Evolutionary conservation across 768 basidiomycete genomes (phyloP), one percentile per base, ranked within the genome.

Genomic region (Leccinum longicurvipes): DNA sequence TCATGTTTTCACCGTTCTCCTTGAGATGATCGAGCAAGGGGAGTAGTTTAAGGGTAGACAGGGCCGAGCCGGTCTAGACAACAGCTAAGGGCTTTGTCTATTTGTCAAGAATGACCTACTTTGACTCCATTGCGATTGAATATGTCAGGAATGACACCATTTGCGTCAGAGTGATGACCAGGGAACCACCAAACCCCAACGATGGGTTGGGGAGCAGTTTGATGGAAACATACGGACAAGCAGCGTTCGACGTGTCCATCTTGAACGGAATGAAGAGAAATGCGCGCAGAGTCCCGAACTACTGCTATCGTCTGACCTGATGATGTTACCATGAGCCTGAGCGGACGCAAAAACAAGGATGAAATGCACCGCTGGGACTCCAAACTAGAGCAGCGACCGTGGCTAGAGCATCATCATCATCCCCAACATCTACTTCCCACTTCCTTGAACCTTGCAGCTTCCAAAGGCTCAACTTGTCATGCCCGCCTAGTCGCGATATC

Each of bases 381-480:
- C 91, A 93, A 12, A 82, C 81, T 29, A 93, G 64, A 46, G 75
- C 83, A 42, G 80, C 75, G 27, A 89, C 79, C 52, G 80, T 77
- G 41, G 73, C 75, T 27, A 69, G 70, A 50, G 72, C 66, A 57
- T 80, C 76, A 36, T 76, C 73, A 41, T 76, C 73, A 32, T 67
- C 60, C 28, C 80, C 82, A n/a, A 87, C 76, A 61, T 86, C 85
- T 34, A 89, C 77, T 64, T 93, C 90, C 91, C 91, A 93, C 59
- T 86, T 84, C 70, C 84, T 91, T 7, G 82, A 73, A 17, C 91
- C 89, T 60, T 87, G 84, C 68, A 85, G 81, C 62, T 89, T 91
- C 89, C 89, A 93, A 34, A 93, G 75, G 60, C 84, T 83, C 65
- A 92, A 69, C 57, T 83, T 79, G 64, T 91, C 88, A 59, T 80